Evolutionary conservation across 495 filamentous ascomycete genomes (phyloP).

Genomic region (Tetracladium marchalianum): DNA sequence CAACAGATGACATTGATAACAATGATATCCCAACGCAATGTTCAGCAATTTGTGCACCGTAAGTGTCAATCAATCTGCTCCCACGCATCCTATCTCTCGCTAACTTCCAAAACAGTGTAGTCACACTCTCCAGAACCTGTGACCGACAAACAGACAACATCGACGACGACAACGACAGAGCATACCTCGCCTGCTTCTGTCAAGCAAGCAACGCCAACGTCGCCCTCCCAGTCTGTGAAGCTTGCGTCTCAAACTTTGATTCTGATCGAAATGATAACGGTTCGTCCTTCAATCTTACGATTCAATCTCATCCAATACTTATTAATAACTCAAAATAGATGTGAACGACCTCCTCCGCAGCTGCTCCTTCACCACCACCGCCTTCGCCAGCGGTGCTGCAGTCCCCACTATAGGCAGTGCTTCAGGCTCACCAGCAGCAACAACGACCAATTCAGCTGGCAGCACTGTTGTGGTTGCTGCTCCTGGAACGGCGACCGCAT

Average conservation of each 20-base stretch:
- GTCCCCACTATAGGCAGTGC: no score
- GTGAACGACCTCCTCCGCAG: conserved; percentile 2
- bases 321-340: background rate
- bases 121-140: background rate
- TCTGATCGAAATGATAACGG: conserved; percentile 2
- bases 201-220: background rate
- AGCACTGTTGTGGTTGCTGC: no score
- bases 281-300: background rate
- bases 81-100: background rate
- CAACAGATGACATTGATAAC: conserved; percentile 1
- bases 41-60: background rate
- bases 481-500: no score
- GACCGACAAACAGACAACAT: background rate
- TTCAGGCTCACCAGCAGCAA: no score
- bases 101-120: background rate
- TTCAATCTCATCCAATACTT: background rate
- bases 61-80: background rate
- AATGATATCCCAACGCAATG: conserved; percentile 3
- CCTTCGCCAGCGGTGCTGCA: background rate
- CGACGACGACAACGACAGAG: background rate
- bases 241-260: conserved; percentile 2
- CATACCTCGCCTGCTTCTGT: background rate
- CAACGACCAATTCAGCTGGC: no score
- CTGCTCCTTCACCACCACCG: conserved; percentile 2
- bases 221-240: background rate